Base-by-base conservation (phyloP, 2,329 filamentous ascomycete species). In the Aspergillus novoparasiticus region DNA sequence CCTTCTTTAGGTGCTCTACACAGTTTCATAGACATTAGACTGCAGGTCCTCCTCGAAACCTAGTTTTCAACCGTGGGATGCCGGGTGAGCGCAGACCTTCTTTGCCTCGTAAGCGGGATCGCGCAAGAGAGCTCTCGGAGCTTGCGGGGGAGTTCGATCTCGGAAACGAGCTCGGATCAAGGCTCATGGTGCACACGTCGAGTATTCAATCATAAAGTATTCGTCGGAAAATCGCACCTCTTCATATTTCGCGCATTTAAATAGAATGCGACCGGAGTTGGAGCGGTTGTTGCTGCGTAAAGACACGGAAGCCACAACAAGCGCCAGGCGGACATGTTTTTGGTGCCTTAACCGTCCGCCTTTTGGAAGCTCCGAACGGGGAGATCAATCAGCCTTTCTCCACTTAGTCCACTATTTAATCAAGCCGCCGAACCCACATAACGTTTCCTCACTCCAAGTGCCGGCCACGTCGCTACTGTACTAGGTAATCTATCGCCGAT, bases 61-160 rank as follows among this genome's bases (percentile, higher is more conserved):
- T 30, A 43, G 9, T 11, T 51, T 23, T 9, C n/a, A 51, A n/a
- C 16, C 19, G 11, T 16, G 41, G 54, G 21, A 41, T 36, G 39
- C 34, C 21, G 39, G 51, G 39, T 64, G 19, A 54, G 58, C 55
- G 66, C 86, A 76, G 85, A 96, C 93, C 91, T 81, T 90, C 88
- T 73, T 92, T 89, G 64, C 90, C 84, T 76, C 90, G 89, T 78
- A 89, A 90, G 78, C 91, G 90, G 86, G 90, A 90, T 81, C 91
- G 89, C 75, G 90, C 88, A 67, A 88, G 68, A 90, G 92, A 75
- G 91, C 91, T 90, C 67, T 92, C 92, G 76, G 93, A 95, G 85
- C 90, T 94, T 76, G 92, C 88, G 73, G 93, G 93, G 66, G 93
- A 95, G 70, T 77, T 75, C 61, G 78, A 78, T 73, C 78, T 77